Base-by-base conservation (phyloP, 495 filamentous ascomycete genomes). In the Penicillium goetzii region DNA sequence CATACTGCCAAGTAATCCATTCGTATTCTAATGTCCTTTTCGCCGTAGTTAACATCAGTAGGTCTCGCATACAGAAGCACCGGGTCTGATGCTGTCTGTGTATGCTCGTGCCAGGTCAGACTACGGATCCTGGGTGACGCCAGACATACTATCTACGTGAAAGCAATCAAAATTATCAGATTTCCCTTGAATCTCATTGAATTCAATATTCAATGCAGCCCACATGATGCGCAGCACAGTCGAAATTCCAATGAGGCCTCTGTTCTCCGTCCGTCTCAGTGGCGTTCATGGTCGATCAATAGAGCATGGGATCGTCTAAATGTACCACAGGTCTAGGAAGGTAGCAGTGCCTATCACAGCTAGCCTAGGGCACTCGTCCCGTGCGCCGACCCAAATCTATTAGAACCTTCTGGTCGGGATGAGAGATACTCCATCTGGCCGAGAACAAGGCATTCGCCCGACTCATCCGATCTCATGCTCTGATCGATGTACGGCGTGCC, bases 71-170 rank as follows among this genome's bases (percentile, higher is more conserved):
- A 45, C 41, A 2, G 14, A 34, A 11, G 33, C 1, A 9, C 33
- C n/a, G 34, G 15, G 53, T 56, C 32, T 41, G 52, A n/a, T 57
- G 56, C 43, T 38, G 56, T 40, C 4, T 15, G 5, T 38, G 56
- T 40, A 17, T 15, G 5, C 17, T 19, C 3, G 0, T 43, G 3
- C 6, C 40, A 43, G 17, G 17, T 2, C 17, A n/a, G 1, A 43
- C 41, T 19, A 43, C 41, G 6, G 6, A 43, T 43, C 40, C 7
- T 19, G 17, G 41, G 8, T 3, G n/a, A 15, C 11, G 17, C n/a
- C 17, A 19, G 6, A 19, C 6, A 7, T 19, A 7, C n/a, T 10
- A 21, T 21, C 6, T 8, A n/a, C 0, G 8, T 43, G n/a, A 19
- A n/a, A 19, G 21, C n/a, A 19, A 43, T 4, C n/a, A 43, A 41